Conservation (phyloP, 2,329 filamentous ascomycete species). For the Colletotrichum cordylinicola region DNA sequence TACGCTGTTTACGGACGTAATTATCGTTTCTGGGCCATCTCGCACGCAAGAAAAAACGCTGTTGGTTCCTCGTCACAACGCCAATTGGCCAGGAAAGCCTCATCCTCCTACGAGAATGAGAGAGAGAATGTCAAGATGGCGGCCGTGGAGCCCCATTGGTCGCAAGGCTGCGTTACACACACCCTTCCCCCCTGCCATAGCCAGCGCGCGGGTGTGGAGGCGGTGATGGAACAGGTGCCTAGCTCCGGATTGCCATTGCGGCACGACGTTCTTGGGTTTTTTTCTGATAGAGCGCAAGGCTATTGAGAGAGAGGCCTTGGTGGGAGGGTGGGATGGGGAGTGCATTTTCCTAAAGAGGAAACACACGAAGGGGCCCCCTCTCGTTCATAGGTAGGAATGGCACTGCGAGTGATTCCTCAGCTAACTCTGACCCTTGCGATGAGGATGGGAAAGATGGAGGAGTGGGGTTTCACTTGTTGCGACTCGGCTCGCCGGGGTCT, state of each 20-base stretch:
- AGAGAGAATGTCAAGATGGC: background rate
- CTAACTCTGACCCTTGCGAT: background rate
- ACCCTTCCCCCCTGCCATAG: background rate
- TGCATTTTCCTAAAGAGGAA: background rate
- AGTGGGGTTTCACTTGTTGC: background rate
- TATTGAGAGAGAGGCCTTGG: background rate
- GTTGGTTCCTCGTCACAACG: background rate
- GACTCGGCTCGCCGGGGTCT: background rate
- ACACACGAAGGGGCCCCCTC: background rate
- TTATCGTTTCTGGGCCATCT: background rate
- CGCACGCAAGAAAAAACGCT: background rate
- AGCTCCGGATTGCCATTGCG: background rate
- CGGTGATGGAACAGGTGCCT: background rate
- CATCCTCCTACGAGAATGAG: background rate
- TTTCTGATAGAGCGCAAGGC: background rate
- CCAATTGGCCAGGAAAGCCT: background rate
- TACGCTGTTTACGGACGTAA: background rate
- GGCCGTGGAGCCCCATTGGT: background rate
- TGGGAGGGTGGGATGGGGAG: background rate
- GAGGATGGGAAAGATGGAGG: background rate
- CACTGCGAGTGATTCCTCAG: background rate
- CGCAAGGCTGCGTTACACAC: background rate
- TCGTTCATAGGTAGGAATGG: background rate
- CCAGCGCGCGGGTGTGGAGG: background rate
- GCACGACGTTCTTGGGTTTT: background rate